Percentiles rank a stretch among this genome's conserved stretches.
phyloP scores from a whole-genome alignment of 1,284 basidiomycete genomes.

The Trametes pubescens region DNA sequence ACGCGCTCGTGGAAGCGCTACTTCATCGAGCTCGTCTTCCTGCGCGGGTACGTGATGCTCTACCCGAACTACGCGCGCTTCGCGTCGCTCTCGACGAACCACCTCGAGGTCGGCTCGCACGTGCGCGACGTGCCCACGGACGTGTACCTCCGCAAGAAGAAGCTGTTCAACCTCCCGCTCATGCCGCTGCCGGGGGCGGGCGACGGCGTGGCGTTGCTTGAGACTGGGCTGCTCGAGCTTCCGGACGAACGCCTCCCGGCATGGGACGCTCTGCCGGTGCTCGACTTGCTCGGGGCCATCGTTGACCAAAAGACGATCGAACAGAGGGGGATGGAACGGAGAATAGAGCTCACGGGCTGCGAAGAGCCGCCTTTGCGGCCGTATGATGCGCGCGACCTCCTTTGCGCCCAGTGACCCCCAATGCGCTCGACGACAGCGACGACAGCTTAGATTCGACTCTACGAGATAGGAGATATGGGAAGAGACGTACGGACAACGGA shows the following conservation, averaged over 20 bases:
- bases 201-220: not conserved
- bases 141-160: slow-evolving; percentile 63
- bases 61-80: slow-evolving; percentile 82
- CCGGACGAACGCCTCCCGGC: slow-evolving; percentile 62
- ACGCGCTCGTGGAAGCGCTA: slow-evolving; percentile 85
- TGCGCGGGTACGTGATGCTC: slow-evolving; percentile 85
- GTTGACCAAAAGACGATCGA: slow-evolving; percentile 54
- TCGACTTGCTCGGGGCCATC: slow-evolving; percentile 73
- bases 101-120: slow-evolving; percentile 83
- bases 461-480: slow-evolving; percentile 1
- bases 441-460: slow-evolving; percentile 24
- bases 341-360: slow-evolving; percentile 37
- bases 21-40: slow-evolving; percentile 83
- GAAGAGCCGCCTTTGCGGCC: slow-evolving; percentile 22
- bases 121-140: slow-evolving; percentile 65
- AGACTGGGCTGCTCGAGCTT: slow-evolving; percentile 60
- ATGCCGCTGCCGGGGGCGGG: slow-evolving; percentile 52
- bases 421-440: slow-evolving; percentile 10
- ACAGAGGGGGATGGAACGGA: slow-evolving; percentile 45
- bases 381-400: slow-evolving; percentile 47
- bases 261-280: slow-evolving; percentile 63
- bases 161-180: slow-evolving; percentile 72
- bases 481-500: slow-evolving; percentile 15
- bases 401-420: slow-evolving; percentile 38
- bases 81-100: slow-evolving; percentile 83